phyloP scores from a whole-genome alignment of 2,329 filamentous ascomycete species.

The Phialocephala sp. region DNA sequence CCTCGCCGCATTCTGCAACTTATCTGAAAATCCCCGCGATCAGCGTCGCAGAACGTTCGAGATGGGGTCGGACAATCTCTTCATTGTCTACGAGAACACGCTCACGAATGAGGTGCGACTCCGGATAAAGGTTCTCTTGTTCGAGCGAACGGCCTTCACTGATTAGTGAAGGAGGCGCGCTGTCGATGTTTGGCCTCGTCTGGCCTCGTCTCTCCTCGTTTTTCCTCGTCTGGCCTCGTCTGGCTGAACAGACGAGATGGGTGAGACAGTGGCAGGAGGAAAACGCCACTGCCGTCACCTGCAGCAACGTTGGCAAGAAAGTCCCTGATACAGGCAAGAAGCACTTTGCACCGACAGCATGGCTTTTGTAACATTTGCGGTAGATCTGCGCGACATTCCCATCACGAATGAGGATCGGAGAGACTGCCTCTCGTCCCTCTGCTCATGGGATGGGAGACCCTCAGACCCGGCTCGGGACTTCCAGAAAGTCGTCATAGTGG shows the following conservation, averaged over 20 bases:
- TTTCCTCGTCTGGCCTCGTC: background rate
- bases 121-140: background rate
- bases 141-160: background rate
- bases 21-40: slow-evolving; percentile 26
- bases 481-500: background rate
- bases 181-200: background rate
- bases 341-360: background rate
- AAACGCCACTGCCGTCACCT: slow-evolving; percentile 13
- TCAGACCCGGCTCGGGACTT: background rate
- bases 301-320: background rate
- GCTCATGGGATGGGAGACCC: background rate
- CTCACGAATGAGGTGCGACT: too few species aligned
- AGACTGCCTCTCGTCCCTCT: background rate
- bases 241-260: background rate
- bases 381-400: slow-evolving; percentile 2
- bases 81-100: background rate
- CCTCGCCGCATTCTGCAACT: slow-evolving; percentile 19
- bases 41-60: slow-evolving; percentile 13
- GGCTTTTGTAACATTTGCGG: background rate
- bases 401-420: background rate
- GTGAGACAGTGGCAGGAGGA: background rate
- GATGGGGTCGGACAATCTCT: slow-evolving; percentile 9
- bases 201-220: too few species aligned
- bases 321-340: background rate
- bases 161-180: background rate